Conservation (phyloP, 345 rosid genomes). For the Bruguiera gymnorhiza region DNA sequence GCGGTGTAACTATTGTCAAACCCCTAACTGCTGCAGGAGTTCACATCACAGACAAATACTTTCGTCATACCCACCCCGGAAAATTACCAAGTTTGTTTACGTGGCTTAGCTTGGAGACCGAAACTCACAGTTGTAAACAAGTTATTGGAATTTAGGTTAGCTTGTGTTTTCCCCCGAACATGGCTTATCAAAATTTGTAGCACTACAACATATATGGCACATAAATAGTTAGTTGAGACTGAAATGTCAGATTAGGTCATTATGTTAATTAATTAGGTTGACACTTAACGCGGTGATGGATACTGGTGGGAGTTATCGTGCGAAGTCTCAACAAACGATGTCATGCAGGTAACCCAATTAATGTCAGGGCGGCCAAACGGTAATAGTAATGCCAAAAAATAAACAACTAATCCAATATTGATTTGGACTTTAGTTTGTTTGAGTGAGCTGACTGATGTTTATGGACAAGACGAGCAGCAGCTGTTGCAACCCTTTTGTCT, state of each 20-base stretch:
- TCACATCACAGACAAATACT: background rate
- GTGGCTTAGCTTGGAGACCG: background rate
- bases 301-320: conserved; percentile 20
- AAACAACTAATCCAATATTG: background rate
- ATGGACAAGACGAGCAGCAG: background rate
- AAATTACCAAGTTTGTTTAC: background rate
- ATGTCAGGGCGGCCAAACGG: conserved; percentile 10
- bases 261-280: background rate
- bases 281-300: background rate
- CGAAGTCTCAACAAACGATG: conserved; percentile 11
- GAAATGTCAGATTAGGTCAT: conserved; percentile 14
- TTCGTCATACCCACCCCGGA: background rate
- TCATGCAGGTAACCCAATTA: conserved; percentile 4
- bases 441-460: background rate
- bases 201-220: background rate
- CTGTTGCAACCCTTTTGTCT: background rate
- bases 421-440: background rate
- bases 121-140: background rate
- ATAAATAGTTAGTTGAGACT: conserved; percentile 14
- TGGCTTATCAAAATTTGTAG: background rate
- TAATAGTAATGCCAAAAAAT: background rate
- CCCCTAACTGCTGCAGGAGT: background rate
- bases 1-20: too few species aligned
- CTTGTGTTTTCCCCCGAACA: background rate
- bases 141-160: background rate